Conservation (phyloP, 257 asterid species). For the Thymus mandschuricus region DNA sequence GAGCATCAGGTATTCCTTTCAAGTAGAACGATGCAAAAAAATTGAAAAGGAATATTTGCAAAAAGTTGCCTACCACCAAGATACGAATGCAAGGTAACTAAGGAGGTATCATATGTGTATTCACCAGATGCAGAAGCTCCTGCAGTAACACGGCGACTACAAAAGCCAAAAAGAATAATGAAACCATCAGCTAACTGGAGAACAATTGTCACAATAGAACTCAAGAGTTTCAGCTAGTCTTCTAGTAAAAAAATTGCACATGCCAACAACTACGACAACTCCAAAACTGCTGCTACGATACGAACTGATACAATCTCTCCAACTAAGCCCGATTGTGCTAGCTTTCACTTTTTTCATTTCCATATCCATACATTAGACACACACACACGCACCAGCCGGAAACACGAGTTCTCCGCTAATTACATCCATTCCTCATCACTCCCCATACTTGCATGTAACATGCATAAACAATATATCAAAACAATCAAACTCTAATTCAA, state of each 20-base stretch:
- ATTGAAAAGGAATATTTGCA: constrained; percentile 2
- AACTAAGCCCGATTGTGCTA: background rate
- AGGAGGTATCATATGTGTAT: constrained; percentile 67
- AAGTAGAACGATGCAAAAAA: constrained; percentile 4
- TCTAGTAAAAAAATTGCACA: background rate
- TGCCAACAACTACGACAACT: constrained; percentile 13
- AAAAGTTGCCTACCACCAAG: constrained; percentile 70
- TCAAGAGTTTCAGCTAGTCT: background rate
- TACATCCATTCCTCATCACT: constrained; percentile 22
- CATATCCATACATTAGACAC: background rate
- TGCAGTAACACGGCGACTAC: constrained; percentile 46
- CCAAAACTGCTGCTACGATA: background rate
- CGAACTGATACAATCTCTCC: constrained; percentile 12
- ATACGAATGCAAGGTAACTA: constrained; percentile 89
- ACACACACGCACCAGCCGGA: constrained; percentile 15
- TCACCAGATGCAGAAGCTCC: constrained; percentile 75
- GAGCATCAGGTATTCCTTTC: constrained; percentile 28
- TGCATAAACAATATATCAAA: constrained; percentile 17
- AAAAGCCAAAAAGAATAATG: constrained; percentile 26
- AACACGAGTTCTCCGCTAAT: constrained; percentile 6
- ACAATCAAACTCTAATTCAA: background rate
- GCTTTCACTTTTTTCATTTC: background rate
- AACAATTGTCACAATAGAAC: background rate
- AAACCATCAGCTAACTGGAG: constrained; percentile 24
- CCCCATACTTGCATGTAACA: constrained; percentile 30